These are phyloP conservation scores for Epithemia pelagica DNA, from an alignment of 108 stramenopile genomes.

Conservation along the genomic window DNA sequence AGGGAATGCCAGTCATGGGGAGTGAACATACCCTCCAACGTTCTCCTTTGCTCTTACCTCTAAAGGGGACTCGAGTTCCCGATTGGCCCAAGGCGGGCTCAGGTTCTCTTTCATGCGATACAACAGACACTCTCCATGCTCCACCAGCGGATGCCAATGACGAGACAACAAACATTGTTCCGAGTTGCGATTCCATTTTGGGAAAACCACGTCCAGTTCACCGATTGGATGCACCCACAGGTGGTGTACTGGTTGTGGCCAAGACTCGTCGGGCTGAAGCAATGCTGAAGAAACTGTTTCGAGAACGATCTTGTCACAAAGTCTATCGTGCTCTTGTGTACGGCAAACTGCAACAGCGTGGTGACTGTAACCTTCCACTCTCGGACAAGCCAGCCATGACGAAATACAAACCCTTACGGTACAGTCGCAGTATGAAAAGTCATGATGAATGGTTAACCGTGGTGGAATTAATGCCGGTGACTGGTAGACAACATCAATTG, in stretches of 20 bases:
- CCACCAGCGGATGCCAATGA: too few relatives aligned
- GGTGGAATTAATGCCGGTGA: constrained; percentile 27
- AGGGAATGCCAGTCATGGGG: constrained; percentile 25
- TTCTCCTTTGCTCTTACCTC: constrained; percentile 15
- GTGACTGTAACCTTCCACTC: constrained; percentile 3
- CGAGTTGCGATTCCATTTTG: neutral
- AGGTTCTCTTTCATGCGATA: neutral
- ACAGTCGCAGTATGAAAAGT: constrained; percentile 5
- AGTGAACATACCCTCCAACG: constrained; percentile 4
- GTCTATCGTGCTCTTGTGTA: constrained; percentile 22
- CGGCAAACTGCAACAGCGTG: constrained; percentile 10
- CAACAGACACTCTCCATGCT: neutral
- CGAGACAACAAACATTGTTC: neutral
- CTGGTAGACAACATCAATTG: constrained; percentile 48
- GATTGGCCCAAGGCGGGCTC: neutral
- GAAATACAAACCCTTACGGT: constrained; percentile 7
- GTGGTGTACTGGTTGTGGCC: constrained; percentile 45
- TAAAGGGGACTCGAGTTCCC: neutral
- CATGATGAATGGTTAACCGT: constrained; percentile 17
- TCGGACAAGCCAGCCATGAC: constrained; percentile 9
- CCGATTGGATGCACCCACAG: constrained; percentile 53
- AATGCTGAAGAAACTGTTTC: constrained; percentile 10
- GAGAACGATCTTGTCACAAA: constrained; percentile 13
- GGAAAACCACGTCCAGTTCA: constrained; percentile 32
- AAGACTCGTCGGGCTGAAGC: constrained; percentile 37